Evolutionary conservation across 2,329 filamentous ascomycete genomes (phyloP), one percentile per base, ranked within the genome.

Genomic region (Didymella pinodella): DNA sequence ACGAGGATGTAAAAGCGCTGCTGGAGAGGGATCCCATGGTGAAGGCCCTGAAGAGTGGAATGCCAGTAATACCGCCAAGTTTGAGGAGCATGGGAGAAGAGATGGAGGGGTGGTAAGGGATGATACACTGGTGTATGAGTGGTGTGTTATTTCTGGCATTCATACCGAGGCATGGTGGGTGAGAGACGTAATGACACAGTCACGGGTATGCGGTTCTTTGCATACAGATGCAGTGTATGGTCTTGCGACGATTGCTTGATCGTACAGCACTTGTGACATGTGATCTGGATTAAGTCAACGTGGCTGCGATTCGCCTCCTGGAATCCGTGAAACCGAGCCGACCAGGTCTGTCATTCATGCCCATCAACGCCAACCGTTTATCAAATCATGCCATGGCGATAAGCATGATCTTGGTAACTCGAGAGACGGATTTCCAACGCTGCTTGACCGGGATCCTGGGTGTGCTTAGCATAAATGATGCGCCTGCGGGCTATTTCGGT

Each of bases 21-120:
- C 29, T 73, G 45, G 55, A 58, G 6, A 65, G 59, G 7, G 72
- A 77, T 61, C 68, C 68, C 31, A 38, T 76, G 51, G 63, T 75
- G 0, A 60, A 57, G 0, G 72, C 69, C n/a, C 34, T 77, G 61
- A 72, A 69, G 44, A 66, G 57, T 25, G 74, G 74, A 2, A 73
- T 73, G 71, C 68, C 68, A 8, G 60, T 71, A 16, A 68, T 69
- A 65, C 70, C 72, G 16, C 68, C 68, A 16, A 69, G 63, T 49
- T 57, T 76, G 48, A 65, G 69, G 57, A 74, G 68, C 1, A 63
- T 48, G 1, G 69, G 50, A 1, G 60, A 69, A 32, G 70, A 65
- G 16, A 56, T 75, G 59, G 65, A 61, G 11, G 73, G 73, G 5
- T 75, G 72, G 73, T 73, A 54, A 54, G 55, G 10, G 20, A 32